Base-by-base conservation (phyloP, 306 rosid genomes). In the Lablab purpureus region DNA sequence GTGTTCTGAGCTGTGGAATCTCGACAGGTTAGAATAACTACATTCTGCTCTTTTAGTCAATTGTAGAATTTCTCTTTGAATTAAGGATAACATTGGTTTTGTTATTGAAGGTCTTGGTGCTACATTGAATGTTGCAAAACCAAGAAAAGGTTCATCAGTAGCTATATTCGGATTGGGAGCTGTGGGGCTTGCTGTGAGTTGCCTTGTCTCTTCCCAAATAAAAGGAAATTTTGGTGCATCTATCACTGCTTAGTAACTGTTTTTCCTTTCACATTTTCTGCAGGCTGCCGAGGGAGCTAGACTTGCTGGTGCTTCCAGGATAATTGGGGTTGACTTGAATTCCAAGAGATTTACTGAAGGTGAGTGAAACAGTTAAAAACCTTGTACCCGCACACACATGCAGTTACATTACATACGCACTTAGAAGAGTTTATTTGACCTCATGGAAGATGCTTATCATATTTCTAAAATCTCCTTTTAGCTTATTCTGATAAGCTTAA, bases 1-100 rank as follows among this genome's bases (percentile, higher is more conserved):
- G 87, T 67, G 37, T 84, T 46, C 86, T 87, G 55, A 84, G 87
- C 21, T 87, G 84, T 23, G 88, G 88, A 51, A 78, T 87, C 83
- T 70, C 90, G 0, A 81, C 84, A 52, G 85, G 87, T 80, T 50
- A 12, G 34, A 46, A 62, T 4, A 18, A 11, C 13, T 41, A 0
- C 17, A 11, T 45, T 28, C 3, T 75, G 10, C 62, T 46, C 60
- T 60, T 62, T 49, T 28, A 2, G 47, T 46, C 52, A 64, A 7
- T 47, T 75, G 12, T 34, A 14, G 1, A 13, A 6, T 12, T 62
- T 63, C 65, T 64, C 73, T 49, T 32, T 49, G 6, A 7, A 14
- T 64, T 64, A 36, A 76, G 52, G 49, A 21, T 34, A 2, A 22
- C 7, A 36, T 21, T 76, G 73, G 52, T 32, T 65, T 49, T 28